Conservation (phyloP, 129 eudicot genomes). For the Flaveria trinervia region DNA sequence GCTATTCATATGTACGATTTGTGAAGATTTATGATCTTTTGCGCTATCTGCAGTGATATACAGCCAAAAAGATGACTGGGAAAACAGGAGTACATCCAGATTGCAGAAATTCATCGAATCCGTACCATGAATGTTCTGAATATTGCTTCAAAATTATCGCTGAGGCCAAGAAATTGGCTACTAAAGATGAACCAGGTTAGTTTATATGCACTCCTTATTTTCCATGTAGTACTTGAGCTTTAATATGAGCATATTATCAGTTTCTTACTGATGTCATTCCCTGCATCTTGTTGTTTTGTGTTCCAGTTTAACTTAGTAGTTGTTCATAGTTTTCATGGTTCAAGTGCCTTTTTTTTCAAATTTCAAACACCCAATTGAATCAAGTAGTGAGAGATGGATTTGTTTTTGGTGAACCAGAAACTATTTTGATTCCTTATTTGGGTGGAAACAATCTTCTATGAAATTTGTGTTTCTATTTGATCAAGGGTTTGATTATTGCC, state of each 20-base stretch:
- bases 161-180: constrained; percentile 50
- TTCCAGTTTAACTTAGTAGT: neutral
- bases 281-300: neutral
- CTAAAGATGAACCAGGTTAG: constrained; percentile 42
- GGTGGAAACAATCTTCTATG: neutral
- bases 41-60: neutral
- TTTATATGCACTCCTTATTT: too few relatives aligned
- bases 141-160: constrained; percentile 67
- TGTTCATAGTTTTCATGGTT: neutral
- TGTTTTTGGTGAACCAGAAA: neutral
- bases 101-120: constrained; percentile 76
- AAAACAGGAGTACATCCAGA: constrained; percentile 55
- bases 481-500: neutral
- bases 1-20: neutral
- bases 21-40: neutral
- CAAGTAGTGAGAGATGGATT: neutral
- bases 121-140: constrained; percentile 73
- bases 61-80: constrained; percentile 40
- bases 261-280: neutral
- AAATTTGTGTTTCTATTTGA: neutral
- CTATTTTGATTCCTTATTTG: too few relatives aligned
- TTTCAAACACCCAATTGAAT: neutral
- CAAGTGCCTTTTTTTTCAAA: neutral
- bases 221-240: constrained; percentile 7
- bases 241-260: neutral